Percentiles rank a stretch among this genome's conserved stretches.
These are phyloP conservation scores for Boletus patriciae DNA, from an alignment of 768 basidiomycete species.

Conservation along the genomic window DNA sequence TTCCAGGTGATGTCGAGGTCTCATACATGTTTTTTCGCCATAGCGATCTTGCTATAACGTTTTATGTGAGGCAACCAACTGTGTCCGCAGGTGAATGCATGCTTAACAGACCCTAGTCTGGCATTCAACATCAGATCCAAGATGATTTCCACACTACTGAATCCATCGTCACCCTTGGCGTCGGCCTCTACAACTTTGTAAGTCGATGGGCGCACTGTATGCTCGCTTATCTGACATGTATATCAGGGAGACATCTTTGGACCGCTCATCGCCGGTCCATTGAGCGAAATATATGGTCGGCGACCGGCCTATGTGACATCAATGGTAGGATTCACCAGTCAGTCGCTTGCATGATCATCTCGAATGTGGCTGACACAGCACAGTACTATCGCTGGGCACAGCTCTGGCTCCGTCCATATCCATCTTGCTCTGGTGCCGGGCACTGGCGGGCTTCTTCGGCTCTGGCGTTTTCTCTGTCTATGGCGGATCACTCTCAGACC, in stretches of 20 bases:
- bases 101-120: conserved; percentile 22
- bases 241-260: conserved; percentile 26
- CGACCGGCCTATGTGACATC: conserved; percentile 22
- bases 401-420: conserved; percentile 25
- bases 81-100: background rate
- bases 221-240: background rate
- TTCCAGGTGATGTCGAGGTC: background rate
- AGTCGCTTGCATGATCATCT: background rate
- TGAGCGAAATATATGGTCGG: conserved; percentile 29
- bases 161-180: conserved; percentile 27
- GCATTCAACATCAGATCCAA: conserved; percentile 30
- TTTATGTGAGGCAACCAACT: conserved; percentile 22
- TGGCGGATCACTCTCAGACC: conserved; percentile 31
- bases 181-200: conserved; percentile 29
- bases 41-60: conserved; percentile 28
- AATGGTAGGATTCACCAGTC: conserved; percentile 24
- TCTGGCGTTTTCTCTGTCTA: conserved; percentile 31
- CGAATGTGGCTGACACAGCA: conserved; percentile 4
- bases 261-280: conserved; percentile 25
- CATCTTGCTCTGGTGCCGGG: conserved; percentile 19
- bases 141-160: conserved; percentile 19
- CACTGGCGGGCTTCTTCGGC: conserved; percentile 25
- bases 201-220: conserved; percentile 1
- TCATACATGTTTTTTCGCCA: background rate
- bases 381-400: conserved; percentile 26